A percentile compares a stretch with the other conserved stretches of the same genome.
phyloP scores from a whole-genome alignment of 2,329 filamentous ascomycete genomes.

The Pseudocercospora musae region DNA sequence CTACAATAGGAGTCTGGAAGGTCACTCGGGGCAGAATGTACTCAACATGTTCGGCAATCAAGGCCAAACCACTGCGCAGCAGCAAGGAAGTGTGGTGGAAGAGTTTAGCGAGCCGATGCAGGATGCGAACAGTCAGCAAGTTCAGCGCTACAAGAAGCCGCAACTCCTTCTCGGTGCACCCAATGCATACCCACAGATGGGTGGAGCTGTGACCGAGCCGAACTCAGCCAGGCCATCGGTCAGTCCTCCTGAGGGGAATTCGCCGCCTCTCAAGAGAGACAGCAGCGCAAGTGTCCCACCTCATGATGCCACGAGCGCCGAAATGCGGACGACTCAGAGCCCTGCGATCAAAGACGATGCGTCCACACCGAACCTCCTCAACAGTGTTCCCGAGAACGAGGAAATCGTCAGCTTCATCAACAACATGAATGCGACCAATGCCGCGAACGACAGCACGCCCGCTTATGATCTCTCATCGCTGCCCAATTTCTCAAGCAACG shows the following conservation, averaged over 20 bases:
- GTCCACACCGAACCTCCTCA: constrained; percentile 36
- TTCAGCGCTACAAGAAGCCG: constrained; percentile 32
- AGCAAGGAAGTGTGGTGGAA: constrained; percentile 60
- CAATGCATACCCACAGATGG: not conserved
- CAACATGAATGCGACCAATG: constrained; percentile 41
- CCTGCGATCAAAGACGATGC: constrained; percentile 42
- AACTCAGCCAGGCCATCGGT: constrained; percentile 27
- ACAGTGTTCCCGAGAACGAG: constrained; percentile 41
- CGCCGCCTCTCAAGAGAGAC: constrained; percentile 17
- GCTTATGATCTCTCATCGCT: constrained; percentile 48
- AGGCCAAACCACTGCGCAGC: constrained; percentile 33
- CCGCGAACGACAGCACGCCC: constrained; percentile 36
- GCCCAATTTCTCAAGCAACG: constrained; percentile 47
- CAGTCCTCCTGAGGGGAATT: constrained; percentile 26
- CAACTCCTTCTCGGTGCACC: constrained; percentile 31
- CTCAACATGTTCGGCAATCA: constrained; percentile 74
- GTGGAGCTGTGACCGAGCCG: constrained; percentile 23
- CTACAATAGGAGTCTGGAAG: constrained; percentile 88
- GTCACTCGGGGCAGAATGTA: constrained; percentile 73
- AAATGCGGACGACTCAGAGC: constrained; percentile 22
- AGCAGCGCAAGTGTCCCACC: constrained; percentile 20
- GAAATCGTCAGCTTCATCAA: constrained; percentile 53
- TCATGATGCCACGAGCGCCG: constrained; percentile 9
- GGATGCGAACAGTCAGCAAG: constrained; percentile 30
- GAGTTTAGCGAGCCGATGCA: constrained; percentile 49